phyloP scores from a whole-genome alignment of 768 basidiomycete species.

The Terana coerulea region DNA sequence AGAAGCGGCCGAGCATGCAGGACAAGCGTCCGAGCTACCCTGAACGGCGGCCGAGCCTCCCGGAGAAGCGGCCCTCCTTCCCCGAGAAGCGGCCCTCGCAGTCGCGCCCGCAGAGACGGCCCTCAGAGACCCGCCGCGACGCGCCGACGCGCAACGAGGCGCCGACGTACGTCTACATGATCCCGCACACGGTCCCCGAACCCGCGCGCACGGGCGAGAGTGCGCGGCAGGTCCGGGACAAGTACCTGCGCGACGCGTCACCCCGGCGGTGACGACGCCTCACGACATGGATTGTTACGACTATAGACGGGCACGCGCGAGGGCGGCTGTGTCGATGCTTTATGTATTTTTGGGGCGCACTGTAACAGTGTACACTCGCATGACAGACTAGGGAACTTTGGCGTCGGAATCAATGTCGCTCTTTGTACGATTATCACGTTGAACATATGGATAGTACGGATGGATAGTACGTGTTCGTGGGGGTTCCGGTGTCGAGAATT shows the following conservation, averaged over 20 bases:
- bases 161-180: slow-evolving; percentile 26
- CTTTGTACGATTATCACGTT: background rate
- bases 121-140: slow-evolving; percentile 7
- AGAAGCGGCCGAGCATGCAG: background rate
- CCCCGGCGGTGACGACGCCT: slow-evolving; percentile 42
- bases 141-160: slow-evolving; percentile 25
- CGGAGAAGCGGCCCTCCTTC: slow-evolving; percentile 6
- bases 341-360: slow-evolving; percentile 7
- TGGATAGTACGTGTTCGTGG: no score
- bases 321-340: background rate
- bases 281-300: background rate
- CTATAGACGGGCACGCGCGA: slow-evolving; percentile 6
- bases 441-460: no score
- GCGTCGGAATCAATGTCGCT: background rate
- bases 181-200: slow-evolving; percentile 25
- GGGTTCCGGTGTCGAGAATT: no score
- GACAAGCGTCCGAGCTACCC: background rate
- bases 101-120: background rate
- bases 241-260: slow-evolving; percentile 39
- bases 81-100: slow-evolving; percentile 10
- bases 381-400: slow-evolving; percentile 9
- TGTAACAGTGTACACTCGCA: background rate
- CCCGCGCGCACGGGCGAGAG: slow-evolving; percentile 22
- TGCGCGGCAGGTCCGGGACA: slow-evolving; percentile 24
- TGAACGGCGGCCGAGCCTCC: background rate